Evolutionary conservation across 345 rosid species (phyloP), one percentile per base, ranked within the genome.

Genomic region (Moricandia moricandioides): DNA sequence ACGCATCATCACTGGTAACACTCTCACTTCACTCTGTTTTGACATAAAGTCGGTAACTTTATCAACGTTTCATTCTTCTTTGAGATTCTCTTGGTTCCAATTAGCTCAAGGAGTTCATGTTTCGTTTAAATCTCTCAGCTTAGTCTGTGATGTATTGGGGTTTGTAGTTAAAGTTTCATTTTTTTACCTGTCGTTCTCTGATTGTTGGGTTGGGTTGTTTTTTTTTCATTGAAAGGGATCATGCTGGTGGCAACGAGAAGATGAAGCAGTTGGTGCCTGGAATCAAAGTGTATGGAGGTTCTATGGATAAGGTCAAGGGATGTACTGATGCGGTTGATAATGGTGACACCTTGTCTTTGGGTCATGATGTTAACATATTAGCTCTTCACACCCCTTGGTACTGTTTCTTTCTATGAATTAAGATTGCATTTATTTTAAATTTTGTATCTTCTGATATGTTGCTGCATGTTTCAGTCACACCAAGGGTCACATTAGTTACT

Each of bases 341-440:
- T 77, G 97, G 98, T 52, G 90, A 91, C 69, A 85, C 84, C 78
- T 26, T 90, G 13, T 68, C 85, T 21, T 76, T 94, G 27, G 90
- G 96, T 5, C 82, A 81, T 39, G 67, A 78, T 80, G 43, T 91
- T 17, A 79, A 78, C 67, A 80, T 94, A n/a, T 70, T 88, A 69
- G 84, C 88, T 76, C 95, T 91, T 69, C 97, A 91, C 82, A 91
- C 98, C 2, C 95, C 96, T 72, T 90, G 98, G 98, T 90, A 78
- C 9, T 39, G 65, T 40, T 27, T 39, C n/a, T 3, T 24, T 43
- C 8, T 2, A 69, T 37, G 3, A 24, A 2, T 24, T n/a, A 40
- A 2, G 8, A 26, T 54, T 54, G 7, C 65, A 12, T 59, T 3
- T 47, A 2, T 4, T 71, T 12, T 65, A 33, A 6, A n/a, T n/a